Evolutionary conservation across 805 yeast genomes (phyloP).

Genomic region (Yamadazyma endophytica): DNA sequence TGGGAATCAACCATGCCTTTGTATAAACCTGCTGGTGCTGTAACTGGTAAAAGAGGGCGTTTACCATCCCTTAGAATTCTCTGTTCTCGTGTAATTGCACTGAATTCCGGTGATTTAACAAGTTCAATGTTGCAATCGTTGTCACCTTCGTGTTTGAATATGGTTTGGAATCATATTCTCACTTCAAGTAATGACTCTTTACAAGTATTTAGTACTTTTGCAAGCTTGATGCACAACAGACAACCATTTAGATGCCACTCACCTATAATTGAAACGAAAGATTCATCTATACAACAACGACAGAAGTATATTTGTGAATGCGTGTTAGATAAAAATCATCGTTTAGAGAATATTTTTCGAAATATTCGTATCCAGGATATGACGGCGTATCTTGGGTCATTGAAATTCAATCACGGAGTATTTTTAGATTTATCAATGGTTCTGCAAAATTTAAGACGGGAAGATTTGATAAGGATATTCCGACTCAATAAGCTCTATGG

Average conservation of each 20-base stretch:
- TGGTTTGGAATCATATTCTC: constrained; percentile 30
- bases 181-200: constrained; percentile 25
- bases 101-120: constrained; percentile 19
- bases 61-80: constrained; percentile 14
- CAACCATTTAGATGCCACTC: constrained; percentile 22
- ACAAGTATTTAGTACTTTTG: constrained; percentile 24
- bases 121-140: constrained; percentile 17
- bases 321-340: constrained; percentile 15
- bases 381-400: constrained; percentile 12
- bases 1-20: constrained; percentile 12
- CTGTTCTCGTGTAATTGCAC: constrained; percentile 27
- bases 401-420: constrained; percentile 15
- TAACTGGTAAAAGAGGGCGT: constrained; percentile 2
- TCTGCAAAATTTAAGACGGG: constrained; percentile 10
- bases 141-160: constrained; percentile 23
- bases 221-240: constrained; percentile 14
- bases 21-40: neutral
- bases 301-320: constrained; percentile 2
- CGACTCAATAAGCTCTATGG: constrained; percentile 24
- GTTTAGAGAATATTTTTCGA: constrained; percentile 32
- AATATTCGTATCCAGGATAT: constrained; percentile 24
- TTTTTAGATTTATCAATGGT: constrained; percentile 25
- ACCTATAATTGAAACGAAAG: constrained; percentile 2
- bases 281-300: neutral
- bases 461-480: constrained; percentile 22